Base-by-base conservation (phyloP, 257 asterid species). In the Cinchona pubescens region DNA sequence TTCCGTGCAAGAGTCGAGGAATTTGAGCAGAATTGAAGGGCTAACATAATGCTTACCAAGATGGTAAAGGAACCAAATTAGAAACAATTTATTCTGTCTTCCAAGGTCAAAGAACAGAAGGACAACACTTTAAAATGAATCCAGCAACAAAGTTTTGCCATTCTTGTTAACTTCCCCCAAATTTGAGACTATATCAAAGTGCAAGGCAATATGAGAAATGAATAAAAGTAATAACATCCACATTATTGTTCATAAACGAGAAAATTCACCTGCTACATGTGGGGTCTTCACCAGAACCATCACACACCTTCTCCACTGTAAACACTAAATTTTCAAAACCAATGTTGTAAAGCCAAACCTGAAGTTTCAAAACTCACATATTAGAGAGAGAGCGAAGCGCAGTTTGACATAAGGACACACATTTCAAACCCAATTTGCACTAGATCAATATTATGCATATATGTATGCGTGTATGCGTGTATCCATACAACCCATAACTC, bases 271-370 rank as follows among this genome's bases (percentile, higher is more conserved):
- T 92, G 96, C 98, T 90, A 85, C 99, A 95, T 61, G 87, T 85
- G 43, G 99, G 96, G 82, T 95, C 99, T 85, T 95, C 99, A 56
- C 99, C 99, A 32, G 99, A 95, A 79, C 79, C 86, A 82, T 92
- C 99, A 64, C 99, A 95, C 72, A 90, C 86, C 81, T 80, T 87
- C 86, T 95, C 99, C n/a, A 77, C 83, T 34, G 86, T 64, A 74
- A 82, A 89, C 72, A 83, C 79, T 27, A 92, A 83, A 83, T 88
- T 92, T 82, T 85, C 96, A 27, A 82, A 70, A 72, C 88, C 87
- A 30, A 79, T 23, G 59, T 77, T 81, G 79, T 87, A 81, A 79
- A 92, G 85, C 99, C 99, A 95, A 60, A 95, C 96, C 99, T 95
- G 80, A 80, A 86, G 29, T 69, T 73, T 21, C 62, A 82, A 71